Evolutionary conservation across 2,329 filamentous ascomycete genomes (phyloP).

Genomic region (Aspergillus sp.): DNA sequence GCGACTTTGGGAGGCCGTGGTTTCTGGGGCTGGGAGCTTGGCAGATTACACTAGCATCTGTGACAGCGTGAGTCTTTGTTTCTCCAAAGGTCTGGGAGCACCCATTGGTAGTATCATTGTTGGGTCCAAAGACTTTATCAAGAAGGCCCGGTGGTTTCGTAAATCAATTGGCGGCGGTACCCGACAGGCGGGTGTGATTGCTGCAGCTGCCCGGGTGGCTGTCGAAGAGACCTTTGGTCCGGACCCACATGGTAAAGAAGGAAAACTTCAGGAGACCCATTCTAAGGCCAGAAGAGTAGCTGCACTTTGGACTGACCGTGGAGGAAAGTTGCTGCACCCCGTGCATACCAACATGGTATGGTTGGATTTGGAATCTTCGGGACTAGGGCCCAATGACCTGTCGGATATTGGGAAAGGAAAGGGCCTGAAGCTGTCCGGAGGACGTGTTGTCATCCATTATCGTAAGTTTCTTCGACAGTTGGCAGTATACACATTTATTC

Average conservation of each 20-base stretch:
- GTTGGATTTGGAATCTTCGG: constrained; percentile 63
- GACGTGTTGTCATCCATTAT: constrained; percentile 62
- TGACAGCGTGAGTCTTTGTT: constrained; percentile 70
- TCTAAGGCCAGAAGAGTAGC: constrained; percentile 56
- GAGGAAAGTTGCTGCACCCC: constrained; percentile 61
- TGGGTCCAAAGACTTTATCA: constrained; percentile 52
- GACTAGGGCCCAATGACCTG: constrained; percentile 48
- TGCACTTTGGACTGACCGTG: constrained; percentile 60
- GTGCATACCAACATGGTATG: constrained; percentile 92
- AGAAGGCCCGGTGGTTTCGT: constrained; percentile 65
- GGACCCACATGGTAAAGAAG: constrained; percentile 52
- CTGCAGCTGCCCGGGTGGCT: constrained; percentile 67
- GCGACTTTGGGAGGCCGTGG: constrained; percentile 73
- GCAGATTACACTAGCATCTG: constrained; percentile 62
- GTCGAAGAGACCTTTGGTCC: constrained; percentile 70
- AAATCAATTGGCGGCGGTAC: constrained; percentile 76
- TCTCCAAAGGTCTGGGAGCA: constrained; percentile 75
- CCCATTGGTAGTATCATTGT: constrained; percentile 72
- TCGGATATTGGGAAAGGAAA: constrained; percentile 50
- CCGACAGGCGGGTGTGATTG: constrained; percentile 68
- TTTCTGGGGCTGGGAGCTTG: constrained; percentile 59
- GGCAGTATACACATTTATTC: constrained; percentile 5
- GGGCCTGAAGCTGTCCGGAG: constrained; percentile 52
- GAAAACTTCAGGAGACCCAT: constrained; percentile 57
- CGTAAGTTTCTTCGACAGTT: constrained; percentile 31